Conservation (phyloP, 352 stramenopile species). For the Phytophthora multivora region DNA sequence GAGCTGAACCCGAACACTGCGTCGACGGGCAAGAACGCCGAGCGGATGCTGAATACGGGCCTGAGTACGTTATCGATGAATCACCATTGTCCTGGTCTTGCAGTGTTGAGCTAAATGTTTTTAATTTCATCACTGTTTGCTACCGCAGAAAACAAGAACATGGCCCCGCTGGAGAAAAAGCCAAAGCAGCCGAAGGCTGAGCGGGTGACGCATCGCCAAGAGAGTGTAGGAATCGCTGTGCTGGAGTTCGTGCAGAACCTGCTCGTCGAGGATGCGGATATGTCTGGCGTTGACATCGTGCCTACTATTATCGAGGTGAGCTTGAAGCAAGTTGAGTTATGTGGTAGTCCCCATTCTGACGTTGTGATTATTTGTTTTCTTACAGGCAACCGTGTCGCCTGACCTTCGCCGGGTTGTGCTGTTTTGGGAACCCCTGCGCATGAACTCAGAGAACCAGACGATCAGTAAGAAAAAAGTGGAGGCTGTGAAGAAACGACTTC, state of each 20-base stretch:
- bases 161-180: constrained; percentile 74
- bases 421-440: constrained; percentile 72
- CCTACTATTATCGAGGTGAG: constrained; percentile 72
- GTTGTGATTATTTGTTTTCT: neutral
- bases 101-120: no score
- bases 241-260: constrained; percentile 74
- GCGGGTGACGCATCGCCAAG: constrained; percentile 72
- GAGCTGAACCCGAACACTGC: constrained; percentile 55
- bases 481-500: constrained; percentile 64
- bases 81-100: no score
- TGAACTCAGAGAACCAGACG: constrained; percentile 70
- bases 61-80: constrained; percentile 41
- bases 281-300: constrained; percentile 63
- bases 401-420: constrained; percentile 72
- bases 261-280: constrained; percentile 65
- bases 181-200: constrained; percentile 64
- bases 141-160: constrained; percentile 70
- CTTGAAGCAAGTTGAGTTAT: neutral
- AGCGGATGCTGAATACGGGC: constrained; percentile 50
- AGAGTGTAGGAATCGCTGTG: constrained; percentile 70
- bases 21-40: constrained; percentile 45
- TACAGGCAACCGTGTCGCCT: constrained; percentile 66
- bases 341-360: neutral
- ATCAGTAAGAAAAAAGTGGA: constrained; percentile 80
- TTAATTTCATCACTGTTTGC: neutral